Evolutionary conservation across 108 stramenopile species (phyloP), one percentile per base, ranked within the genome.

Genomic region (Nitzschia sp.): DNA sequence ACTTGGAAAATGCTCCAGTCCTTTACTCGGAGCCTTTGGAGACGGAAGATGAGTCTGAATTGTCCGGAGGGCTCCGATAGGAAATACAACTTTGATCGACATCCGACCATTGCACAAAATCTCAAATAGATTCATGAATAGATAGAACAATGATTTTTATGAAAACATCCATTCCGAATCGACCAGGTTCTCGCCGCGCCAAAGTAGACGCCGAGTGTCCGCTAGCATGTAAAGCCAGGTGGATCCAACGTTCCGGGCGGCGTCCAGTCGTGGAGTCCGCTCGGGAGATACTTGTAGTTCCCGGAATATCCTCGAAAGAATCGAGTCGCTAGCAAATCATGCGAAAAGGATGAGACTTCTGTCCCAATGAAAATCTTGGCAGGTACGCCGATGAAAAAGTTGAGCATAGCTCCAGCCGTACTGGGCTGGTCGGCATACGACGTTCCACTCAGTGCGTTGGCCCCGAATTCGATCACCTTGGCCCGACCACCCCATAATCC

Each of bases 401-500:
- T 63, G 34, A 78, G 21, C 17, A 78, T 78, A 9, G 45, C 46
- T 27, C 77, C 77, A 6, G 62, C 25, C 4, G 46, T 62, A 13
- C 60, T 47, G 13, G 53, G 56, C 31, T 57, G 4, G 27, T 25
- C 3, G 2, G 8, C 30, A 18, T 29, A 57, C 2, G 30, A 9
- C 4, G 56, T 57, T 9, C 30, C 30, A 4, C 8, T 5, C 27
- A 57, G n/a, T 21, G 56, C 4, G 31, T 25, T 28, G 23, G 29
- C 27, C 13, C 56, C 56, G 31, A 51, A 62, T 19, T 68, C 36
- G 18, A 68, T 29, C 2, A 54, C 64, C 24, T 38, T 31, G 19
- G 68, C 72, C 4, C 36, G 66, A 5, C 77, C 77, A 60, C 51
- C 42, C 65, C 65, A 78, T 49, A 78, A 31, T 46, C 77, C 77